phyloP scores from a whole-genome alignment of 495 filamentous ascomycete species.

The Halenospora varia region DNA sequence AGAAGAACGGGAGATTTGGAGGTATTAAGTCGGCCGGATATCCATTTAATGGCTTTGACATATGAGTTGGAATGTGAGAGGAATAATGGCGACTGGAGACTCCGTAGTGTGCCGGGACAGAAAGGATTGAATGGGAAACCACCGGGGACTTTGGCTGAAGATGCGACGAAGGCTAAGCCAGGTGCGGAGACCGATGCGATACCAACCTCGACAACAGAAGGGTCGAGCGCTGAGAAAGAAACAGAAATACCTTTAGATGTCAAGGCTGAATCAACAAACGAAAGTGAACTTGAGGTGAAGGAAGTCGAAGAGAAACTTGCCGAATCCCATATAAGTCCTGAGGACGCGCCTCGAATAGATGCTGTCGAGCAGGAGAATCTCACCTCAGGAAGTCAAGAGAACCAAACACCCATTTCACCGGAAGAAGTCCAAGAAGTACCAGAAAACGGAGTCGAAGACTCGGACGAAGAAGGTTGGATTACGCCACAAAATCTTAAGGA shows the following conservation, averaged over 20 bases:
- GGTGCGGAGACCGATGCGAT: slow-evolving; percentile 3
- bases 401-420: not conserved
- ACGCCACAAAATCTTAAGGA: slow-evolving; percentile 89
- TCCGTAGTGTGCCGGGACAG: slow-evolving; percentile 74
- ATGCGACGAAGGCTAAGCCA: slow-evolving; percentile 25
- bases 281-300: too few relatives aligned
- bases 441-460: slow-evolving; percentile 43
- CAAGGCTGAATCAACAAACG: not conserved
- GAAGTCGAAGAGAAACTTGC: not conserved
- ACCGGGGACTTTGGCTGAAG: slow-evolving; percentile 40
- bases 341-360: not conserved
- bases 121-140: slow-evolving; percentile 69
- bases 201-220: slow-evolving; percentile 5
- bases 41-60: slow-evolving; percentile 82
- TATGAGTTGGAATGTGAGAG: slow-evolving; percentile 87
- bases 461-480: slow-evolving; percentile 85
- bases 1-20: slow-evolving; percentile 84
- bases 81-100: slow-evolving; percentile 77
- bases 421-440: slow-evolving; percentile 8
- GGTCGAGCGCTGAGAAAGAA: slow-evolving; percentile 28
- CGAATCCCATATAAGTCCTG: not conserved
- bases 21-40: slow-evolving; percentile 82
- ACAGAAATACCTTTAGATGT: slow-evolving; percentile 25
- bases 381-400: too few relatives aligned
- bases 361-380: too few relatives aligned